Percentiles rank a stretch among this genome's conserved stretches.
These are phyloP conservation scores for Collybia sp. DNA, from an alignment of 768 basidiomycete species.

Conservation along the genomic window DNA sequence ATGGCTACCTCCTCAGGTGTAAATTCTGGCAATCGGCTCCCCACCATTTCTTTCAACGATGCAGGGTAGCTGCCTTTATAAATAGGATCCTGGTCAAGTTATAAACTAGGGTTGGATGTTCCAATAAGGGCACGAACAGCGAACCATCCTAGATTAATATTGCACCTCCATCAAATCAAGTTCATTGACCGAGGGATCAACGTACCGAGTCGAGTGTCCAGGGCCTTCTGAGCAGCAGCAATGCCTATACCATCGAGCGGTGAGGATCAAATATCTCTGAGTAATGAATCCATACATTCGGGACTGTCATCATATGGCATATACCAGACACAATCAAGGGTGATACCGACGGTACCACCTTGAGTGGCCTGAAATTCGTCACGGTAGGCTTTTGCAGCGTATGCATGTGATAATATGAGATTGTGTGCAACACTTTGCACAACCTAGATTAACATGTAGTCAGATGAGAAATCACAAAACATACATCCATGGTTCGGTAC, in stretches of 20 bases:
- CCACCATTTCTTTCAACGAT: slow-evolving; percentile 41
- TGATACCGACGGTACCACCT: slow-evolving; percentile 66
- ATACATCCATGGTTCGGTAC: slow-evolving; percentile 62
- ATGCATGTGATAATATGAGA: slow-evolving; percentile 65
- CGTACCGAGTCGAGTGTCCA: slow-evolving; percentile 58
- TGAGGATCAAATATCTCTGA: neutral
- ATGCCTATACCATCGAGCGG: slow-evolving; percentile 35
- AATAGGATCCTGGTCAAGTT: slow-evolving; percentile 50
- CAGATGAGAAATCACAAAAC: slow-evolving; percentile 14
- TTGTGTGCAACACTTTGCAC: slow-evolving; percentile 55
- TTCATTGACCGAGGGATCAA: slow-evolving; percentile 2
- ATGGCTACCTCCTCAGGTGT: slow-evolving; percentile 48
- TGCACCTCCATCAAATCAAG: neutral
- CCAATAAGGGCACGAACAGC: slow-evolving; percentile 23
- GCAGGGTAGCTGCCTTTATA: slow-evolving; percentile 66
- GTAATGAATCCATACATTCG: slow-evolving; percentile 42
- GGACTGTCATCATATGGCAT: slow-evolving; percentile 62
- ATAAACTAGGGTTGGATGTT: slow-evolving; percentile 6
- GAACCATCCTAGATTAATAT: slow-evolving; percentile 34
- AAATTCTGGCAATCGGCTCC: slow-evolving; percentile 50
- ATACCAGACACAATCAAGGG: slow-evolving; percentile 62
- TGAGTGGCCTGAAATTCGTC: slow-evolving; percentile 49
- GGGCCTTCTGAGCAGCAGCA: slow-evolving; percentile 55
- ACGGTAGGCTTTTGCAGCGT: slow-evolving; percentile 60
- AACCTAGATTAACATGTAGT: neutral